These are phyloP conservation scores for Fusarium piperis DNA, from an alignment of 2,329 filamentous ascomycete species.

Conservation along the genomic window DNA sequence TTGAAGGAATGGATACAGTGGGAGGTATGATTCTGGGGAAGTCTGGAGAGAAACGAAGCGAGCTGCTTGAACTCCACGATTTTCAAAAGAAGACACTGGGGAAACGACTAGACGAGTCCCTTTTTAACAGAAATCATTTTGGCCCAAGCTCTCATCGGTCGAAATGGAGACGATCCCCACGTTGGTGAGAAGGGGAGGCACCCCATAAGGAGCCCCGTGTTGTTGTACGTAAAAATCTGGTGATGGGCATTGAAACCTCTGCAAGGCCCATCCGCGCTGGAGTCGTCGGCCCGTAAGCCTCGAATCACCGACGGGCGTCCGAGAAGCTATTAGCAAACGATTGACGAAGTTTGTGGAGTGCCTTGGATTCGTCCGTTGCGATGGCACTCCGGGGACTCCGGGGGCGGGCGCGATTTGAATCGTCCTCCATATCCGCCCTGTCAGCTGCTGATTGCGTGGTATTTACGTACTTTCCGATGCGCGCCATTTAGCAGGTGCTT, in stretches of 20 bases:
- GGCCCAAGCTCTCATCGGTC: neutral
- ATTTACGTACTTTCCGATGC: neutral
- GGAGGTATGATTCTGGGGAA: neutral
- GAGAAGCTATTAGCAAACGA: neutral
- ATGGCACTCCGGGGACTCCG: neutral
- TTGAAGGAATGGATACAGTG: neutral
- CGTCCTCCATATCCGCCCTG: neutral
- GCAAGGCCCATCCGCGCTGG: neutral
- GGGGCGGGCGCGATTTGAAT: neutral
- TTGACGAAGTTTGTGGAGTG: neutral
- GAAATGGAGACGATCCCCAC: conserved; percentile 4
- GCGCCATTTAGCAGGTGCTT: neutral
- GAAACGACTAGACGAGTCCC: neutral
- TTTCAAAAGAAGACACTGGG: neutral
- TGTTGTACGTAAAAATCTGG: conserved; percentile 29
- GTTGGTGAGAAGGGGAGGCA: neutral
- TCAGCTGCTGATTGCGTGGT: neutral
- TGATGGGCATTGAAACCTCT: conserved; percentile 5
- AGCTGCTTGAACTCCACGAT: neutral
- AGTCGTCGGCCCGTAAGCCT: neutral
- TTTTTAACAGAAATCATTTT: neutral
- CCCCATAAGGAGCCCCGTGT: neutral
- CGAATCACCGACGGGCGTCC: neutral
- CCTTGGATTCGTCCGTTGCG: neutral
- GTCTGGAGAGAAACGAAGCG: neutral